A percentile compares a stretch with the other conserved stretches of the same genome.
These are phyloP conservation scores for Scedosporium aurantiacum DNA, from an alignment of 2,329 filamentous ascomycete species.

Conservation along the genomic window DNA sequence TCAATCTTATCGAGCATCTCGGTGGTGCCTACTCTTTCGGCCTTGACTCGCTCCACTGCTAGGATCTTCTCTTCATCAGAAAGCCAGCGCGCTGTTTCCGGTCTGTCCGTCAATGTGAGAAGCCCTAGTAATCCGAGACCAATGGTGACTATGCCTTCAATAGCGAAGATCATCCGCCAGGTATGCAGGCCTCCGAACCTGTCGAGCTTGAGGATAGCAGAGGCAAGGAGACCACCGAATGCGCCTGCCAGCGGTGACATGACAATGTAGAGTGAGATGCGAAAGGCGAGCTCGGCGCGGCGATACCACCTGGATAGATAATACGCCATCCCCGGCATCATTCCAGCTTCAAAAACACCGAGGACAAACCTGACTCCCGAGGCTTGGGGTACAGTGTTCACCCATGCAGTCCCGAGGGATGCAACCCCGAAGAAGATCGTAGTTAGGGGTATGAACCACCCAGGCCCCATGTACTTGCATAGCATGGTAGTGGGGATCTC, in stretches of 20 bases:
- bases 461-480: conserved; percentile 62
- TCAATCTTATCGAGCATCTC: conserved; percentile 53
- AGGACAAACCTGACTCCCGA: conserved; percentile 57
- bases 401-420: conserved; percentile 56
- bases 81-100: conserved; percentile 57
- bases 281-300: conserved; percentile 54
- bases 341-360: conserved; percentile 60
- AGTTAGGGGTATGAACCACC: conserved; percentile 56
- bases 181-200: conserved; percentile 42
- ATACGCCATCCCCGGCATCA: conserved; percentile 65
- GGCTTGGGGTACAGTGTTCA: conserved; percentile 37
- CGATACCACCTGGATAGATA: conserved; percentile 64
- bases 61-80: conserved; percentile 53
- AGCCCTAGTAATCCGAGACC: conserved; percentile 49
- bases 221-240: conserved; percentile 57
- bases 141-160: conserved; percentile 51
- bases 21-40: conserved; percentile 48
- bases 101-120: conserved; percentile 56
- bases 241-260: conserved; percentile 60
- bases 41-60: conserved; percentile 56
- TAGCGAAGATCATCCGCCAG: conserved; percentile 62
- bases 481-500: conserved; percentile 58
- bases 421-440: conserved; percentile 52
- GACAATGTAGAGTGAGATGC: conserved; percentile 57
- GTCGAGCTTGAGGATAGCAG: conserved; percentile 50